Base-by-base conservation (phyloP, 2,329 filamentous ascomycete species). In the Pyricularia grisea region DNA sequence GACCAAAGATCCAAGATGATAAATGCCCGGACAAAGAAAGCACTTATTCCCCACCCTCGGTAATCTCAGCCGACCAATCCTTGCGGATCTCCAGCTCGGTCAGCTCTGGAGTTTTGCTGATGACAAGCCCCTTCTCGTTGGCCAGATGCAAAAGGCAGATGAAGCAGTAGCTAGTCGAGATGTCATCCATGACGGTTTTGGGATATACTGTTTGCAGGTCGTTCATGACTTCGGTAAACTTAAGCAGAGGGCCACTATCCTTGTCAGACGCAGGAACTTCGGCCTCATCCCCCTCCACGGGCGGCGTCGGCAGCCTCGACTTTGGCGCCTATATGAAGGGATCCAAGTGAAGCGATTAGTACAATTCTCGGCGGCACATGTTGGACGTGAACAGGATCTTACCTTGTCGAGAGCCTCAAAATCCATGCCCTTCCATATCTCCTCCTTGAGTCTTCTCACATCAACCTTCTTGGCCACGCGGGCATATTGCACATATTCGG, bases 191-290 rank as follows among this genome's bases (percentile, higher is more conserved):
- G 70, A 89, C 88, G 73, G 92, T 85, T 78, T 92, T 91, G 12
- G 93, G 90, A 76, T 99, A 99, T 9, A 97, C 93, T 4, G 84
- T 80, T 77, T 96, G 92, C 65, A 99, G 82, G 71, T 90, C 90
- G 77, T 97, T 96, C 88, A 99, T 96, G 70, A 99, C 89, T 25
- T 90, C 84, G 0, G 94, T 98, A 79, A 99, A 99, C 74, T 91
- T 93, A 72, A 97, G 85, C 3, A 79, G 81, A 11, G 79, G 84
- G 78, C 86, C 84, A 28, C 60, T 28, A 50, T 84, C 79, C 66
- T 79, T 75, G 4, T 73, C 42, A 27, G 67, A 25, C 1, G 5
- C 20, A 2, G 50, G 27, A 58, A 69, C 71, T 17, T 74, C 72
- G 7, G 68, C 71, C 2, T 61, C 70, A 7, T 73, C 74, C 3